Percentiles rank a stretch among this genome's conserved stretches.
These are phyloP conservation scores for Aspergillus leporis DNA, from an alignment of 495 filamentous ascomycete genomes.

Conservation along the genomic window DNA sequence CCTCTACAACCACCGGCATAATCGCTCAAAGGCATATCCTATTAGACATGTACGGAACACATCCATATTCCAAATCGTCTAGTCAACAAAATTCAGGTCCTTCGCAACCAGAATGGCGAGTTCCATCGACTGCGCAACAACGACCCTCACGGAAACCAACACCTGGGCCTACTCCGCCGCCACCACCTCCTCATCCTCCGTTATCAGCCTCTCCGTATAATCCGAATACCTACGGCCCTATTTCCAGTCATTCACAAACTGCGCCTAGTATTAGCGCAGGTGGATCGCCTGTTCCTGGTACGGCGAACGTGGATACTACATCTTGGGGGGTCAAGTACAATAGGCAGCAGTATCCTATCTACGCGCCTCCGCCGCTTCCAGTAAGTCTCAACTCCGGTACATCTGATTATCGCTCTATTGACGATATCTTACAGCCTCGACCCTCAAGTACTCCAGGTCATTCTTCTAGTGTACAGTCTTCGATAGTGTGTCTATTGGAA, in stretches of 20 bases:
- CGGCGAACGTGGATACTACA: conserved; percentile 32
- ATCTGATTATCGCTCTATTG: neutral
- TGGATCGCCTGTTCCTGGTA: conserved; percentile 25
- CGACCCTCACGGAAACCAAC: conserved; percentile 16
- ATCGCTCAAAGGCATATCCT: neutral
- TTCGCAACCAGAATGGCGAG: conserved; percentile 48
- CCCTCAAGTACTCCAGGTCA: conserved; percentile 37
- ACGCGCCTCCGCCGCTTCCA: conserved; percentile 47
- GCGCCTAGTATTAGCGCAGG: conserved; percentile 18
- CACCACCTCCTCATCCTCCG: conserved; percentile 17
- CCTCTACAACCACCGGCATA: neutral
- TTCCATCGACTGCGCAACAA: conserved; percentile 24
- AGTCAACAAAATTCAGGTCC: conserved; percentile 23
- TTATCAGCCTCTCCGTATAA: conserved; percentile 33
- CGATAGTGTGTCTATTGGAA: conserved; percentile 14
- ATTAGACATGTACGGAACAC: conserved; percentile 31
- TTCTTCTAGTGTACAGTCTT: conserved; percentile 24
- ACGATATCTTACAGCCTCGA: conserved; percentile 35
- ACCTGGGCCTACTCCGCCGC: conserved; percentile 12
- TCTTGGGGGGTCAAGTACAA: conserved; percentile 50
- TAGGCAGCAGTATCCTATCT: conserved; percentile 31
- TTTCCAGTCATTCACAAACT: conserved; percentile 24
- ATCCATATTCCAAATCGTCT: conserved; percentile 22
- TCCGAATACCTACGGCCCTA: conserved; percentile 42
- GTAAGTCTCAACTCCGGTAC: conserved; percentile 30